Conservation (phyloP, 495 filamentous ascomycete genomes). For the Xylaria curta region DNA sequence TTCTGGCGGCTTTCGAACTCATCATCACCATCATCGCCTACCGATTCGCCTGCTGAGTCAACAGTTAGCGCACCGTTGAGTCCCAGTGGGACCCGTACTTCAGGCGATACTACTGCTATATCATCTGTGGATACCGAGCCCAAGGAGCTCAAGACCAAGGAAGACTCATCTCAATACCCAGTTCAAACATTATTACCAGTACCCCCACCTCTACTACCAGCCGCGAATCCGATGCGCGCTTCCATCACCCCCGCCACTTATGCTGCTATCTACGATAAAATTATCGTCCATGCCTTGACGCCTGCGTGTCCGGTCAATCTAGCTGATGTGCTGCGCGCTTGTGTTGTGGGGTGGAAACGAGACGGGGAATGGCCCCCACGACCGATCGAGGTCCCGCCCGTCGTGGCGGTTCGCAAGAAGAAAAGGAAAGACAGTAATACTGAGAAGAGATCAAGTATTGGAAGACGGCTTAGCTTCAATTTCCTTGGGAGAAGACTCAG, state of each 20-base stretch:
- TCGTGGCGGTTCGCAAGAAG: constrained; percentile 46
- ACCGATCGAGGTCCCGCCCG: constrained; percentile 44
- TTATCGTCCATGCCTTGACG: constrained; percentile 75
- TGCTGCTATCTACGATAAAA: constrained; percentile 84
- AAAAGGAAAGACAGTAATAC: constrained; percentile 35
- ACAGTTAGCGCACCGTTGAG: constrained; percentile 31
- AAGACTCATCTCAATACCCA: constrained; percentile 40
- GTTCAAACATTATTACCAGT: constrained; percentile 63
- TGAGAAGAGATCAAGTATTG: constrained; percentile 34
- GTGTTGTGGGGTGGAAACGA: constrained; percentile 91
- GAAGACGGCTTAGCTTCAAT: constrained; percentile 45
- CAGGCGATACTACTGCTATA: constrained; percentile 36
- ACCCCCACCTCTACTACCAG: constrained; percentile 69
- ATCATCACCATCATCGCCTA: constrained; percentile 33
- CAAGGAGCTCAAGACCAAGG: constrained; percentile 32
- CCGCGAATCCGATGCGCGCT: constrained; percentile 71
- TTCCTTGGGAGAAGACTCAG: constrained; percentile 36
- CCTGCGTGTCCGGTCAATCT: constrained; percentile 90
- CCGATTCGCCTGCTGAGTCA: constrained; percentile 29
- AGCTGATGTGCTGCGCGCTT: constrained; percentile 74
- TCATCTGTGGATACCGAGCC: constrained; percentile 35
- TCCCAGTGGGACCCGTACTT: constrained; percentile 37
- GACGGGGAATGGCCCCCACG: constrained; percentile 95
- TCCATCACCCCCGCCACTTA: constrained; percentile 76
- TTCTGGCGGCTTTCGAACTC: constrained; percentile 41